Base-by-base conservation (phyloP, 192 early-diverging fungal species). In the Backusella liffmaniae region DNA sequence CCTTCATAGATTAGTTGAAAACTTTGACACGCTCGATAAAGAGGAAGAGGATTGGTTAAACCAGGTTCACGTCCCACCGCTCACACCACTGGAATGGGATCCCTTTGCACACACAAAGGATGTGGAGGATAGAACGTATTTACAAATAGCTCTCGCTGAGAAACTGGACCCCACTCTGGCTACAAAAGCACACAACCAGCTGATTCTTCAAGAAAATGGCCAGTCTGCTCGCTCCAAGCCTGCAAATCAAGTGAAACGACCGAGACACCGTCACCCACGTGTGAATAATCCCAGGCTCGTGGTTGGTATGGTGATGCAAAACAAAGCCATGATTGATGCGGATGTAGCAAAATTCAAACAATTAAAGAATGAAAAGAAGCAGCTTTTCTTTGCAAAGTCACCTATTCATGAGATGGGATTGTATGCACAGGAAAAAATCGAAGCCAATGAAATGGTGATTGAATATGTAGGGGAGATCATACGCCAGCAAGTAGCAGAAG, bases 391-490 rank as follows among this genome's bases (percentile, higher is more conserved):
- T 82, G 94, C 93, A 4, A 94, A 94, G 79, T 94, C 91, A n/a
- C 87, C 90, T 18, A 99, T 99, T 79, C 98, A 99, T 84, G 96
- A 98, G 84, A 98, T 95, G 96, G 98, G 98, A 1, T 83, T 99
- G 75, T 99, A 97, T 91, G 96, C 98, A 6, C 86, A 91, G 72
- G 96, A 98, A 81, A 89, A 88, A n/a, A 98, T 99, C 73, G 92
- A 94, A 76, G 91, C 91, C 41, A 89, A 91, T 76, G 98, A 99
- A 73, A 94, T 99, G 88, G 96, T 99, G 44, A 98, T 98, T 59
- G 97, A 99, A 86, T 99, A 99, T 79, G 94, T 98, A 74, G 98
- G 98, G 49, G 98, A 99, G 86, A 88, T 94, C 51, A 94, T 99
- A 81, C 90, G 98, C 41, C 91, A 95, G 77, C 92, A 95, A 78